These are phyloP conservation scores for Dipteronia sinensis DNA, from an alignment of 345 rosid genomes.

Conservation along the genomic window DNA sequence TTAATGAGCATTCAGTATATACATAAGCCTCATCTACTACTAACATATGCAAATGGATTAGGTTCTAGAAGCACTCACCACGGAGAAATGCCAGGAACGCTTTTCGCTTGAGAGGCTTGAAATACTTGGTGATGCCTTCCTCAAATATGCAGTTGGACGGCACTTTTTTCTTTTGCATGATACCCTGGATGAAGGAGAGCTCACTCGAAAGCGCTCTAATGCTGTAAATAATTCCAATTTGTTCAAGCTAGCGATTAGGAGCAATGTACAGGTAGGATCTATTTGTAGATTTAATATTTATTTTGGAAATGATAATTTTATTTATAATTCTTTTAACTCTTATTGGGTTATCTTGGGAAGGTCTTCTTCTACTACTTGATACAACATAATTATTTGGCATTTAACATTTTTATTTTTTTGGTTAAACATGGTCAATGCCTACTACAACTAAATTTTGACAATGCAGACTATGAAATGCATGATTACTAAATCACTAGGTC, in stretches of 20 bases:
- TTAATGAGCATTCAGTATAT: neutral
- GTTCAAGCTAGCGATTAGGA: slow-evolving; percentile 60
- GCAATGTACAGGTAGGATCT: slow-evolving; percentile 69
- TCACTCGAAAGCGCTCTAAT: slow-evolving; percentile 78
- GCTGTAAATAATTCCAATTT: slow-evolving; percentile 76
- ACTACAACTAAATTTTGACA: neutral
- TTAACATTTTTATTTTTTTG: neutral
- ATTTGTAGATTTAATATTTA: slow-evolving; percentile 12
- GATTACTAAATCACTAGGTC: neutral
- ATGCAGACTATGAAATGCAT: neutral
- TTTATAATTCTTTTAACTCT: neutral
- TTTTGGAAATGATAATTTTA: slow-evolving; percentile 1
- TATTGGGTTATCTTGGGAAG: neutral
- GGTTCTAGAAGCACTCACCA: slow-evolving; percentile 92
- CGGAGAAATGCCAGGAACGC: slow-evolving; percentile 95
- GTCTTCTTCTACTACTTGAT: neutral
- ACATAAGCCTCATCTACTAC: slow-evolving; percentile 13
- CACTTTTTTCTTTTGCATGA: slow-evolving; percentile 74
- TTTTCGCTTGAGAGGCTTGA: slow-evolving; percentile 95
- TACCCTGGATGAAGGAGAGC: slow-evolving; percentile 81
- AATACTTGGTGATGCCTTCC: slow-evolving; percentile 88
- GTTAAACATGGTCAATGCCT: neutral
- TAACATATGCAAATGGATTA: slow-evolving; percentile 37
- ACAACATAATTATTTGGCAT: neutral
- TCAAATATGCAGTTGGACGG: slow-evolving; percentile 82